Percentiles rank a stretch among this genome's conserved stretches.
Conservation (phyloP, 2,329 filamentous ascomycete genomes). For the Colletotrichum sp. region DNA sequence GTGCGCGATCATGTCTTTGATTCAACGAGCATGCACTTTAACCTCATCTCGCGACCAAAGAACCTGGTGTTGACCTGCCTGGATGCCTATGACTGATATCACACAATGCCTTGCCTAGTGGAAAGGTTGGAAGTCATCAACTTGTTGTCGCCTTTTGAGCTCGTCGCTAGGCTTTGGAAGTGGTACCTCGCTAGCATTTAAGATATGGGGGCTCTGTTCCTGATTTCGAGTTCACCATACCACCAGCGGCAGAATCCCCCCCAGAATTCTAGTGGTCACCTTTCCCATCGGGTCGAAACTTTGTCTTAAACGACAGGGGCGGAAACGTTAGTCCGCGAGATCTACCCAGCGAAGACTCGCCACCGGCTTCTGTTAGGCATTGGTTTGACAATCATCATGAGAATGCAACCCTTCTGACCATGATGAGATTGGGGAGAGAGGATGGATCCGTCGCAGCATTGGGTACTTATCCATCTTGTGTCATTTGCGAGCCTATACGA, state of each 20-base stretch:
- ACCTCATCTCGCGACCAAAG: background rate
- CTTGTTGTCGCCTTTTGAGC: background rate
- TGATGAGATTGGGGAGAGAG: rapidly evolving
- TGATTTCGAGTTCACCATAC: background rate
- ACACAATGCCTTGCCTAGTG: background rate
- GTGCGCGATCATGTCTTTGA: background rate
- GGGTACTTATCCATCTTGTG: background rate
- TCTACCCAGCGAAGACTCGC: background rate
- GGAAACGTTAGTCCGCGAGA: background rate
- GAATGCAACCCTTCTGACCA: background rate
- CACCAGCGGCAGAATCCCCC: background rate
- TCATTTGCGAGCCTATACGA: background rate
- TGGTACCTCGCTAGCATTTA: background rate
- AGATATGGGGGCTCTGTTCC: rapidly evolving
- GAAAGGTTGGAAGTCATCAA: rapidly evolving
- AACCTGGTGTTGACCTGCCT: background rate
- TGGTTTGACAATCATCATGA: background rate
- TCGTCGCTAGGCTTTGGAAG: rapidly evolving
- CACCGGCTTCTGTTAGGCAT: rapidly evolving
- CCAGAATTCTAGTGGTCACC: background rate
- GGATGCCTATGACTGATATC: rapidly evolving
- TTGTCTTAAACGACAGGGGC: background rate
- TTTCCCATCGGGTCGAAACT: background rate
- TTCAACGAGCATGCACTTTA: background rate
- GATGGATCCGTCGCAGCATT: too few relatives aligned